Evolutionary conservation across 1,284 basidiomycete genomes (phyloP).

Genomic region (Bondarzewia mesenterica): DNA sequence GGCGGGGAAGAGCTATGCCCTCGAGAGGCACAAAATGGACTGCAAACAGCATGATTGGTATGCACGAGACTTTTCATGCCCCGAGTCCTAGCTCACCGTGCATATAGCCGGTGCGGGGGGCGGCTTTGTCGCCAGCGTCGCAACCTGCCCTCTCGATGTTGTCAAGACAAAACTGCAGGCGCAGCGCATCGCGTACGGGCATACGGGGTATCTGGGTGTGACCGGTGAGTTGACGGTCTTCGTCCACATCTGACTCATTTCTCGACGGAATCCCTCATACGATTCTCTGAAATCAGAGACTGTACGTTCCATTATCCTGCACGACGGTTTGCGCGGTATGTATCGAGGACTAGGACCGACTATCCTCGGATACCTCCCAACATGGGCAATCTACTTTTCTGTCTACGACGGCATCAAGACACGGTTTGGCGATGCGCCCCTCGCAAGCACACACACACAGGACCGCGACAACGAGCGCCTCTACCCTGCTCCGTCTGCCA

Average conservation of each 20-base stretch:
- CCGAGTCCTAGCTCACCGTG: constrained; percentile 6
- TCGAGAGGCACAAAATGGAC: constrained; percentile 51
- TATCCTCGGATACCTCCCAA: constrained; percentile 89
- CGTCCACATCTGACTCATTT: constrained; percentile 1
- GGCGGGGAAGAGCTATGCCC: constrained; percentile 60
- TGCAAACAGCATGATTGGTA: constrained; percentile 71
- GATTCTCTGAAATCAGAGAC: constrained; percentile 45
- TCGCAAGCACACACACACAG: constrained; percentile 23
- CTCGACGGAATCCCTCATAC: constrained; percentile 1
- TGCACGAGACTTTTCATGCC: constrained; percentile 14
- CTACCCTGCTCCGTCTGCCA: constrained; percentile 74
- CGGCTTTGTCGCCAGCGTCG: constrained; percentile 87
- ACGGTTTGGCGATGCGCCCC: constrained; percentile 59
- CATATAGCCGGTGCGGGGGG: constrained; percentile 70
- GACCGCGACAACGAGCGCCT: constrained; percentile 27
- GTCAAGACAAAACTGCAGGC: constrained; percentile 97
- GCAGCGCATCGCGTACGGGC: constrained; percentile 60
- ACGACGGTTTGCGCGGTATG: constrained; percentile 79
- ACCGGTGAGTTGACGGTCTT: constrained; percentile 40
- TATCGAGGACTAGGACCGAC: constrained; percentile 96
- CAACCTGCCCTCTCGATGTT: constrained; percentile 96
- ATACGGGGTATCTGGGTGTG: constrained; percentile 70
- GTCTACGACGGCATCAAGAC: constrained; percentile 93
- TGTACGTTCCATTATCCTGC: constrained; percentile 58
- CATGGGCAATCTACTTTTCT: constrained; percentile 98